Evolutionary conservation across 371 early-diverging fungal genomes (phyloP), one percentile per base, ranked within the genome.

Genomic region (Thermomucor indicae-seudaticae): DNA sequence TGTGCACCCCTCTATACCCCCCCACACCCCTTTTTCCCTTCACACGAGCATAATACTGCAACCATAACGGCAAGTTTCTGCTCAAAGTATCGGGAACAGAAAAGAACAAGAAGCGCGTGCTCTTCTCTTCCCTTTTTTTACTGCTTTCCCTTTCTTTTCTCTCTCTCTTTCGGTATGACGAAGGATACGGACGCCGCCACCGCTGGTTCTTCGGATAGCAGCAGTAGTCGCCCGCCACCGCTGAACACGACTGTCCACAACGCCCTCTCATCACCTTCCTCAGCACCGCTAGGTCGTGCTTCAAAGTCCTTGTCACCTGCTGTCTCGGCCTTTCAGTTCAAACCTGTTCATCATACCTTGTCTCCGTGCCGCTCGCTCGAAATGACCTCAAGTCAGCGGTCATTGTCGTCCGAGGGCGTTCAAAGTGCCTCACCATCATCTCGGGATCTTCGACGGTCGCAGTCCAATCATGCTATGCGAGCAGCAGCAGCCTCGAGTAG

Each of bases 311-410:
- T 69, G 27, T 69, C 70, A 3, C 63, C 70, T 14, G 65, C 70
- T 12, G 60, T 64, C 5, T 64, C 70, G 28, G 70, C 63, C 11
- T 69, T 69, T 42, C 70, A 69, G 47, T 65, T 63, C 32, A 49
- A 29, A 46, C 55, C 47, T 19, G 40, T 40, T 58, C 52, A 55
- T 43, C n/a, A n/a, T n/a, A n/a, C n/a, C n/a, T 51, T 54, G 16
- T 49, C 43, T 20, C 47, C 37, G 10, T 22, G 24, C 16, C 44
- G 22, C 25, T 30, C 24, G 29, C 31, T 29, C 10, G 29, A 25
- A 32, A 10, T 28, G 22, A 34, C 22, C 23, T n/a, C n/a, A n/a
- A n/a, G n/a, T n/a, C n/a, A n/a, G n/a, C 14, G 46, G 32, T 46
- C 46, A 11, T 32, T 46, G 34, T 46, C 46, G 39, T 49, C 53